Evolutionary conservation across 2,329 filamentous ascomycete species (phyloP).

Genomic region (Aureobasidium sp.): DNA sequence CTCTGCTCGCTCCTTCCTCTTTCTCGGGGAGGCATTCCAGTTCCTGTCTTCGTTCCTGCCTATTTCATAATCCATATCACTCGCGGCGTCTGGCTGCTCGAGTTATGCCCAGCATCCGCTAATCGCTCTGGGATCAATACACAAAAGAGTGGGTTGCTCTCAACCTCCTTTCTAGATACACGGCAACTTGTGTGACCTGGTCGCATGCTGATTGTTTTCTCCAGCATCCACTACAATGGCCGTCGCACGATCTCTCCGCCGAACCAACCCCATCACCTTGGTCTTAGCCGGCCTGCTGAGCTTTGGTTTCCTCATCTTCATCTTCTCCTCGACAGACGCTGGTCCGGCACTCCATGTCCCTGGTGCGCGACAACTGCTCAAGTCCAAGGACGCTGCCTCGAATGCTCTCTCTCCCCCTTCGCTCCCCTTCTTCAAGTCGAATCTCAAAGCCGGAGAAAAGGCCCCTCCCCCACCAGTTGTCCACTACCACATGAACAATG

Average conservation of each 20-base stretch:
- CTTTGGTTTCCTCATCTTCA: conserved; percentile 49
- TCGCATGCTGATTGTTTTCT: background rate
- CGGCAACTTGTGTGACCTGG: background rate
- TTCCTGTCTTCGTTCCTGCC: background rate
- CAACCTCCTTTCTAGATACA: no score
- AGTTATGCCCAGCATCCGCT: conserved; percentile 6
- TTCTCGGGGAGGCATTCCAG: no score
- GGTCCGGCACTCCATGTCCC: conserved; percentile 29
- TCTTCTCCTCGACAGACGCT: conserved; percentile 44
- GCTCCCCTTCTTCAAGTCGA: conserved; percentile 63
- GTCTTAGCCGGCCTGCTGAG: conserved; percentile 64
- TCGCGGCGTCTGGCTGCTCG: background rate
- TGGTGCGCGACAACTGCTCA: conserved; percentile 44
- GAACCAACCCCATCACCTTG: conserved; percentile 70
- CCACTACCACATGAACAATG: conserved; percentile 91
- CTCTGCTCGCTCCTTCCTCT: no score
- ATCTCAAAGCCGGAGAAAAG: conserved; percentile 48
- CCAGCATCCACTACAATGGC: conserved; percentile 41
- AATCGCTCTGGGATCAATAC: background rate
- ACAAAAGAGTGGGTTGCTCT: background rate
- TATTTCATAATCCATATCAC: background rate
- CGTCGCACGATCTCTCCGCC: conserved; percentile 62
- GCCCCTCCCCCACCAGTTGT: conserved; percentile 72
- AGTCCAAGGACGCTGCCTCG: conserved; percentile 51
- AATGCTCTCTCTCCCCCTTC: conserved; percentile 68